Percentiles rank a stretch among this genome's conserved stretches.
Conservation (phyloP, 495 filamentous ascomycete species). For the Podospora comata region DNA sequence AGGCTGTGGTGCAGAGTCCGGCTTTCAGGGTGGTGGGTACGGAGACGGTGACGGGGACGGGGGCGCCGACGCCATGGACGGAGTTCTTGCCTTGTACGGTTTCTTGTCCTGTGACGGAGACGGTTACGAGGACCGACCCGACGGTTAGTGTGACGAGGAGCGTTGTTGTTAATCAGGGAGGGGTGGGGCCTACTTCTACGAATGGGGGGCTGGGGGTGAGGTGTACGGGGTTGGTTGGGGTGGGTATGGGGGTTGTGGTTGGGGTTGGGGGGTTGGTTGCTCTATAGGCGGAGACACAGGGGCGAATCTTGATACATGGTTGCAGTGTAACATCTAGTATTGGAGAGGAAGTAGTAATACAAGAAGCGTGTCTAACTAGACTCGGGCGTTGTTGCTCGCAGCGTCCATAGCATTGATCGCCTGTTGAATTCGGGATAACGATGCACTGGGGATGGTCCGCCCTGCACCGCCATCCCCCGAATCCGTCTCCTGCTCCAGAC, state of each 20-base stretch:
- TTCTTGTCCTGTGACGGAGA: constrained; percentile 24
- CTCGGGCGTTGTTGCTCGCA: too few species aligned
- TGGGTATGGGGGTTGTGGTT: constrained; percentile 12
- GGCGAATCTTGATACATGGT: background rate
- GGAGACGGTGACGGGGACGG: constrained; percentile 14
- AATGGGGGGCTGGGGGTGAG: constrained; percentile 14
- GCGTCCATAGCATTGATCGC: too few species aligned
- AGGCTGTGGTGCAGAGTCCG: constrained; percentile 17
- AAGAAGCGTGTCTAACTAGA: too few species aligned
- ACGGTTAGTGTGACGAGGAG: background rate
- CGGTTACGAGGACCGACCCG: constrained; percentile 6
- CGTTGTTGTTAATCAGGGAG: background rate
- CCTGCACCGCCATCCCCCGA: too few species aligned
- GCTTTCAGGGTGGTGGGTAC: constrained; percentile 18
- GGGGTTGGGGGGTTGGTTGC: constrained; percentile 11
- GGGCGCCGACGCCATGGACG: constrained; percentile 24
- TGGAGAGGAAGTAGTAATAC: too few species aligned
- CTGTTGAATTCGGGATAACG: too few species aligned
- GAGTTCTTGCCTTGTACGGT: constrained; percentile 33
- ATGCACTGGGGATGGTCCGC: too few species aligned
- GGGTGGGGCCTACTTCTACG: constrained; percentile 5
- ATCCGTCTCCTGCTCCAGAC: too few species aligned
- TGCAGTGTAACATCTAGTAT: background rate
- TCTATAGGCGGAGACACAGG: background rate
- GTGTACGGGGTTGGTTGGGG: constrained; percentile 24